Evolutionary conservation across 2,329 filamentous ascomycete genomes (phyloP).

Genomic region (Alternaria solani): DNA sequence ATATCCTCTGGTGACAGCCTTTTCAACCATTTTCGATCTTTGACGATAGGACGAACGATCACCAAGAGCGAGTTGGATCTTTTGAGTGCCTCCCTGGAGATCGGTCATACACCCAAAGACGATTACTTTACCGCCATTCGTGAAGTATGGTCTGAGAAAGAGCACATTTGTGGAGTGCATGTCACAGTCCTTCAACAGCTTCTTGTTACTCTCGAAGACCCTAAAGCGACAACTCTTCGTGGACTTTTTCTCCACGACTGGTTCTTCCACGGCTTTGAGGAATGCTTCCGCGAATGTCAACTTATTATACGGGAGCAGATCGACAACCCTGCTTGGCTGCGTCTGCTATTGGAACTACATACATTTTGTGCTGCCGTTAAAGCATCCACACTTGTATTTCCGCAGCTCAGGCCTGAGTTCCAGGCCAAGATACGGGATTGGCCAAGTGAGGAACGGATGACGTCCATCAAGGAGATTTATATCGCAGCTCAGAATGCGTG

Average conservation of each 20-base stretch:
- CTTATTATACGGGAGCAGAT: constrained; percentile 29
- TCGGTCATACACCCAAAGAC: constrained; percentile 17
- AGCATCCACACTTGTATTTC: constrained; percentile 22
- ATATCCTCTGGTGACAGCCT: constrained; percentile 4
- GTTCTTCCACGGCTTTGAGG: constrained; percentile 32
- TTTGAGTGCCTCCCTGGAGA: constrained; percentile 30
- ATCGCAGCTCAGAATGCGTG: constrained; percentile 2
- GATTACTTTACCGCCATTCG: constrained; percentile 23
- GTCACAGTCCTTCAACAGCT: constrained; percentile 28
- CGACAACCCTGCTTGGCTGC: constrained; percentile 23
- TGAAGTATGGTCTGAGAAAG: constrained; percentile 14
- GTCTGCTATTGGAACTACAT: constrained; percentile 32
- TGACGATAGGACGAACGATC: constrained; percentile 28
- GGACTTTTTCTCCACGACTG: constrained; percentile 26
- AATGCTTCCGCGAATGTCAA: constrained; percentile 36
- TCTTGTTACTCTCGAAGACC: constrained; percentile 24
- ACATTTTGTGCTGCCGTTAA: constrained; percentile 28
- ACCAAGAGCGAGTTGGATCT: constrained; percentile 30
- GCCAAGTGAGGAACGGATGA: constrained; percentile 8
- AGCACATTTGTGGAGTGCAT: constrained; percentile 28
- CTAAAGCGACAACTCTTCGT: constrained; percentile 21
- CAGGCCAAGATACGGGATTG: not conserved
- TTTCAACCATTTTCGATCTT: constrained; percentile 31
- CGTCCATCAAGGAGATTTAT: constrained; percentile 28
- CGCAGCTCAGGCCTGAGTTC: not conserved